These are phyloP conservation scores for Zygosaccharomyces lentus DNA, from an alignment of 805 yeast genomes.

Conservation along the genomic window DNA sequence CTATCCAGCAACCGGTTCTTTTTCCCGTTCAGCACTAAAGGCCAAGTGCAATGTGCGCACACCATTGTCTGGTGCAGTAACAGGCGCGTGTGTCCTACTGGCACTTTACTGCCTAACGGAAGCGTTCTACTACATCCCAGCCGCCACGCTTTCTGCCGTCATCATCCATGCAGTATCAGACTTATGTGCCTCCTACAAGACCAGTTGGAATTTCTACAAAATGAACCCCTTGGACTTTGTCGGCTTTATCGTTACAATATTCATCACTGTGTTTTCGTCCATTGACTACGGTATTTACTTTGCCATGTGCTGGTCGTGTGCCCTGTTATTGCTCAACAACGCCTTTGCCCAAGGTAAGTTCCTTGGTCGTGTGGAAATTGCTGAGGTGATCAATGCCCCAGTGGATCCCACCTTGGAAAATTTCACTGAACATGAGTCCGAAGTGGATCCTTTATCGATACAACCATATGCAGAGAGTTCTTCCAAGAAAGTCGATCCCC, in stretches of 20 bases:
- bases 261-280: conserved; percentile 70
- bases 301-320: conserved; percentile 80
- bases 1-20: conserved; percentile 94
- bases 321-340: conserved; percentile 63
- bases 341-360: conserved; percentile 81
- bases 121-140: conserved; percentile 86
- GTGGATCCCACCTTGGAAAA: conserved; percentile 31
- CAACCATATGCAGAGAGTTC: conserved; percentile 15
- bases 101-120: conserved; percentile 81
- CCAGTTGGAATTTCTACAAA: conserved; percentile 65
- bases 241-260: conserved; percentile 66
- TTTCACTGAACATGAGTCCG: conserved; percentile 10
- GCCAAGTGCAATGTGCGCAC: conserved; percentile 94
- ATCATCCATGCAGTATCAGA: conserved; percentile 93
- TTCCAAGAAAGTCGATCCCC: conserved; percentile 6
- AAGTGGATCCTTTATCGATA: conserved; percentile 4
- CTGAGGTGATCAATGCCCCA: conserved; percentile 64
- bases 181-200: conserved; percentile 64
- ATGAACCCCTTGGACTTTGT: conserved; percentile 69
- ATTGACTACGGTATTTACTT: conserved; percentile 90
- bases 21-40: conserved; percentile 89
- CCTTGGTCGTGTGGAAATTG: conserved; percentile 70
- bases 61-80: conserved; percentile 85
- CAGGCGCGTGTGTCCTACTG: conserved; percentile 82
- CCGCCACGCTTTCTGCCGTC: conserved; percentile 80